phyloP scores from a whole-genome alignment of 179 eudicot genomes.

The Gypsophila paniculata region DNA sequence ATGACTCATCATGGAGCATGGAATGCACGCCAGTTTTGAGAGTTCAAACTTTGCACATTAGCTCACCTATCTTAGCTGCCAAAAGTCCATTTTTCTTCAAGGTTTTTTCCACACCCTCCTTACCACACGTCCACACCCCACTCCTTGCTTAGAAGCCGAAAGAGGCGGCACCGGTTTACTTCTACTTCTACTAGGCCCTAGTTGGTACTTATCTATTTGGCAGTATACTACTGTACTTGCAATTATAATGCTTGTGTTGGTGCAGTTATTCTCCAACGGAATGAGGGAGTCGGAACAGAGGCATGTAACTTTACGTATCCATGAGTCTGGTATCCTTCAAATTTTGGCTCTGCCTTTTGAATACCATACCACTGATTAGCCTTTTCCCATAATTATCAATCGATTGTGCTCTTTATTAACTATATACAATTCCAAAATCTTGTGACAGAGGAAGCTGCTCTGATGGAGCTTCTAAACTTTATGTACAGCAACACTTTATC shows the following conservation, averaged over 20 bases:
- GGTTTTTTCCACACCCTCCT: conserved; percentile 32
- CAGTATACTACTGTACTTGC: background rate
- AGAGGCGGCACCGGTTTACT: background rate
- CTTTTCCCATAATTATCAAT: background rate
- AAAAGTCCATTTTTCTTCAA: conserved; percentile 95
- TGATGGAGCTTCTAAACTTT: conserved; percentile 89
- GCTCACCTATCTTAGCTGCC: conserved; percentile 97
- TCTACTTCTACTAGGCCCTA: background rate
- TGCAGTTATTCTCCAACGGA: conserved; percentile 84
- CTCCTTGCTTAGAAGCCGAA: background rate
- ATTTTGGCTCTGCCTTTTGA: conserved; percentile 6
- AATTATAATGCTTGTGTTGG: conserved; percentile 14
- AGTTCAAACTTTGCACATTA: conserved; percentile 76
- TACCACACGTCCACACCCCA: background rate
- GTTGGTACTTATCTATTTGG: background rate
- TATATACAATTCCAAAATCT: conserved; percentile 10
- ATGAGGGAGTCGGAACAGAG: conserved; percentile 95
- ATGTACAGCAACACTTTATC: conserved; percentile 81
- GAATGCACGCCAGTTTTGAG: conserved; percentile 59
- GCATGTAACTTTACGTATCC: conserved; percentile 73
- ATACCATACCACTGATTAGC: background rate
- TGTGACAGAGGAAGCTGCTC: conserved; percentile 88
- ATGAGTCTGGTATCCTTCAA: conserved; percentile 61
- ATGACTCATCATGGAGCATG: conserved; percentile 80
- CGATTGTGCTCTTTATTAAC: background rate